Evolutionary conservation across 2,329 filamentous ascomycete species (phyloP).

Genomic region (Didymella glomerata): DNA sequence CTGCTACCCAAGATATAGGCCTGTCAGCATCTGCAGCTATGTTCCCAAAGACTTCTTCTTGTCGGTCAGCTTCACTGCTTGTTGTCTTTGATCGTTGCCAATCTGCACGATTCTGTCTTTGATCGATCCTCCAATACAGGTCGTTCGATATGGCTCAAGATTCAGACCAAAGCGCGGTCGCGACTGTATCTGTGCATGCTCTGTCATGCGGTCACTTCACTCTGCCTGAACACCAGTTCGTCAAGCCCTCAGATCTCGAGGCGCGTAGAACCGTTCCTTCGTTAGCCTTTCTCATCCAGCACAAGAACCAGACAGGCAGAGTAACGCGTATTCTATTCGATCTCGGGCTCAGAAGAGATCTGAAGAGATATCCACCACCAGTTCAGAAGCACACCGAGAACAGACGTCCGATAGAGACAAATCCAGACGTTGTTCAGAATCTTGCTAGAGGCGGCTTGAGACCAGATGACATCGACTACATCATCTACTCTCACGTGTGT

Average conservation of each 20-base stretch:
- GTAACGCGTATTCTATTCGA: conserved; percentile 61
- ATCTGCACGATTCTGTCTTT: not conserved
- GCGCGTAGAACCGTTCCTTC: conserved; percentile 62
- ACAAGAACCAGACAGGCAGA: conserved; percentile 46
- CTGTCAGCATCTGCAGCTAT: not conserved
- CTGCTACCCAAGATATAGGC: not conserved
- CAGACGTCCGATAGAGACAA: conserved; percentile 55
- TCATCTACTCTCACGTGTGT: conserved; percentile 54
- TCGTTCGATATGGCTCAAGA: not conserved
- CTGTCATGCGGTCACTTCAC: conserved; percentile 54
- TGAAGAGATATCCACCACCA: conserved; percentile 55
- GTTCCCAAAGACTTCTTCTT: no score
- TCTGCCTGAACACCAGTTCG: conserved; percentile 59
- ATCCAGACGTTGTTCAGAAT: conserved; percentile 52
- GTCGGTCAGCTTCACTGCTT: not conserved
- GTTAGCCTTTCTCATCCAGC: conserved; percentile 63
- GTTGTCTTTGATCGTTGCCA: not conserved
- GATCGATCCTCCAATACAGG: not conserved
- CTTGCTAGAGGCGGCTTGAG: conserved; percentile 49
- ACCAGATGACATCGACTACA: conserved; percentile 52
- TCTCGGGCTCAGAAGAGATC: conserved; percentile 60
- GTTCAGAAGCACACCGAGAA: conserved; percentile 59
- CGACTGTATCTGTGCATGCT: conserved; percentile 51
- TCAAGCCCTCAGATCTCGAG: conserved; percentile 55
- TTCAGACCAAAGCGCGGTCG: conserved; percentile 13